Evolutionary conservation across 768 basidiomycete species (phyloP).

Genomic region (Daedaleopsis nitida): DNA sequence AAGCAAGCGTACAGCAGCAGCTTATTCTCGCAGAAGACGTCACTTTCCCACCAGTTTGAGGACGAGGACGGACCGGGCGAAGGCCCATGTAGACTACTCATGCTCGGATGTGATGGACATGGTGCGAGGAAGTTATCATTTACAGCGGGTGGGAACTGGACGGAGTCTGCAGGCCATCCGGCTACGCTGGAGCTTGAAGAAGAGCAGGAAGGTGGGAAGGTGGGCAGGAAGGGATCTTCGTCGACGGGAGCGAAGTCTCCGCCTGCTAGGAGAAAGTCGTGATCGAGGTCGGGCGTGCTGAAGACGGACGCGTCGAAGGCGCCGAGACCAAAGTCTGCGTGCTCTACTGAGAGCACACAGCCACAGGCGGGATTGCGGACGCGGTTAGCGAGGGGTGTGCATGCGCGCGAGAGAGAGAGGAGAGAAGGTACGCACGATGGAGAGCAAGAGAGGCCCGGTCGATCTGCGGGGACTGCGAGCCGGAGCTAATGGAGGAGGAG

Average conservation of each 20-base stretch:
- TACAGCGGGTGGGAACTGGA: conserved; percentile 12
- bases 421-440: conserved; percentile 3
- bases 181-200: background rate
- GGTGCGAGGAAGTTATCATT: conserved; percentile 15
- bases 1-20: conserved; percentile 38
- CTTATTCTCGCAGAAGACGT: conserved; percentile 37
- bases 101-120: conserved; percentile 13
- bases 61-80: conserved; percentile 4
- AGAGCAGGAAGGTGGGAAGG: background rate
- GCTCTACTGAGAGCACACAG: background rate
- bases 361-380: background rate
- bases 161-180: conserved; percentile 6
- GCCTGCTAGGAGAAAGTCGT: conserved; percentile 3
- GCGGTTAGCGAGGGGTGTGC: background rate
- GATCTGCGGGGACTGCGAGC: conserved; percentile 24
- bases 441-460: conserved; percentile 18
- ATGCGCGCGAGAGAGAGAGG: too few relatives aligned
- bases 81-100: conserved; percentile 9
- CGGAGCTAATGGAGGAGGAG: conserved; percentile 24
- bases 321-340: background rate
- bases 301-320: conserved; percentile 8
- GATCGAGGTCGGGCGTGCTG: conserved; percentile 11
- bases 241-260: background rate
- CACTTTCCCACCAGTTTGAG: conserved; percentile 28
- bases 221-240: background rate